Base-by-base conservation (phyloP, 2,329 filamentous ascomycete species). In the Penicillium sp. region DNA sequence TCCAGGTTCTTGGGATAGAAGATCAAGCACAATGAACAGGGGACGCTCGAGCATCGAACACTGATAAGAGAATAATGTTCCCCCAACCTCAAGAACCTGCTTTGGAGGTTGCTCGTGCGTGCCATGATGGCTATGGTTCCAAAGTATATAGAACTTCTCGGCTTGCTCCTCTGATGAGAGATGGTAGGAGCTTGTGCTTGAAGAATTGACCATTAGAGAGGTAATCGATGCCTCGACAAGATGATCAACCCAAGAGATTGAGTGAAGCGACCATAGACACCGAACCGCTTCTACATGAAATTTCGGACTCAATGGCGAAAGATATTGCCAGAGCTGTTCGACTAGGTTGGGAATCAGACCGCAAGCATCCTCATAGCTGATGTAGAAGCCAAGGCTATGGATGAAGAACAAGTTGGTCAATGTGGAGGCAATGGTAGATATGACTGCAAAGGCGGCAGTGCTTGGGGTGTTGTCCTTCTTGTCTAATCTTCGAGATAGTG, bases 241-340 rank as follows among this genome's bases (percentile, higher is more conserved):
- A 51, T 89, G 87, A 64, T 88, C 87, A 1, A 83, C 78, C 39
- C 82, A 78, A 1, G 88, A 85, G 13, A 96, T 83, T 1, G 87
- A 83, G 25, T 98, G 92, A 51, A 99, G 78, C 63, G 92, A 87
- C 91, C 95, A 96, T 39, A 99, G 78, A 64, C 87, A 89, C 56
- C 90, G 87, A 9, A 96, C 91, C 19, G 92, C 88, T 77, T 99
- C 96, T 31, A 99, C 93, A 69, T 98, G 95, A 64, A 93, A 96
- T 70, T 96, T 96, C 0, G 93, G 92, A 61, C 88, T 88, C 13
- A 87, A 82, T n/a, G 91, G 88, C 0, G 92, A 90, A 39, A 99
- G 77, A 67, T 91, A 92, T 5, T 79, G 74, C 95, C 95, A 99
- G 0, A 93, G 82, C 55, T 88, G 84, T 1, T 80, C 80, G 16